Evolutionary conservation across 2,329 filamentous ascomycete species (phyloP).

Genomic region (Zalaria obscura): DNA sequence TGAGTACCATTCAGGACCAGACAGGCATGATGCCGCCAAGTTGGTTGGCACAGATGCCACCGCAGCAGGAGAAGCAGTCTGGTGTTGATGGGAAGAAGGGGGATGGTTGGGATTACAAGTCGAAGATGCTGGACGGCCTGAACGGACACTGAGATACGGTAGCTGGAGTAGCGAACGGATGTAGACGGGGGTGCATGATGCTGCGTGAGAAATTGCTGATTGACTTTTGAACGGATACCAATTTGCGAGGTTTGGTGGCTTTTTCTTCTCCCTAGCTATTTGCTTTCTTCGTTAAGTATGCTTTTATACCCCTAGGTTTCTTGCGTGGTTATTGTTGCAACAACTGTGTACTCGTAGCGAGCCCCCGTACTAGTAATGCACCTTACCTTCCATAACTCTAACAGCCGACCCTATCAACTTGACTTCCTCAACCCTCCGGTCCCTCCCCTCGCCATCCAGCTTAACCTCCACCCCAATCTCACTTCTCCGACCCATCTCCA

Average conservation of each 20-base stretch:
- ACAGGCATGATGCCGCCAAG: conserved; percentile 68
- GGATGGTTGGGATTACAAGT: neutral
- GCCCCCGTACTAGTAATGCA: conserved; percentile 7
- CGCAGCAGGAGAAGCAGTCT: conserved; percentile 4
- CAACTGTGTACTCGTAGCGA: neutral
- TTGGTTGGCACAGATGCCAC: conserved; percentile 49
- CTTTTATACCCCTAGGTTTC: too few relatives aligned
- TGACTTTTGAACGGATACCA: too few relatives aligned
- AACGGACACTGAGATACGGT: neutral
- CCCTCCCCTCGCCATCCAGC: conserved; percentile 20
- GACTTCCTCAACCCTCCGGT: conserved; percentile 25
- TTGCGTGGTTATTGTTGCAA: too few relatives aligned
- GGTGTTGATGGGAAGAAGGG: neutral
- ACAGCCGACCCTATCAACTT: conserved; percentile 29
- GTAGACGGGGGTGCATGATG: too few relatives aligned
- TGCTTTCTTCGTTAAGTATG: neutral
- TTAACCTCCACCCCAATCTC: conserved; percentile 33
- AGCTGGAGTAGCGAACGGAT: neutral
- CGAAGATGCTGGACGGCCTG: neutral
- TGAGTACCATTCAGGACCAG: conserved; percentile 78
- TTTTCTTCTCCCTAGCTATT: neutral
- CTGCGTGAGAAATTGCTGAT: too few relatives aligned
- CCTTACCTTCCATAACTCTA: conserved; percentile 25
- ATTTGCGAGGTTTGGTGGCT: neutral
- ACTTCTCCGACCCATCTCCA: conserved; percentile 37